Conservation (phyloP, 2,329 filamentous ascomycete species). For the Talaromyces sp. region DNA sequence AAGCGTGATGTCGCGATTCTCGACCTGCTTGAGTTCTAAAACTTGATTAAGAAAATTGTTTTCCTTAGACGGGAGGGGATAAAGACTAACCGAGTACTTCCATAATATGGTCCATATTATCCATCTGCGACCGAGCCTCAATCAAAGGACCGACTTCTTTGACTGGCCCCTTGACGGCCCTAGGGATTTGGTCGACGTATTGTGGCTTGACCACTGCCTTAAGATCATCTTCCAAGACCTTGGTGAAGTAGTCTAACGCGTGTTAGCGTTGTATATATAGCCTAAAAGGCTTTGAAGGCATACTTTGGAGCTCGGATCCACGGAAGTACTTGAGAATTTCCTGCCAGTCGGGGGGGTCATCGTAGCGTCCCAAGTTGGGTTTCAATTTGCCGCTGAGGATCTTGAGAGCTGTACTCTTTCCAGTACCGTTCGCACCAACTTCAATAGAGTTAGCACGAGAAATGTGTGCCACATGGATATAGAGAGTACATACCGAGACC, state of each 20-base stretch:
- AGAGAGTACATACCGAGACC: slow-evolving; percentile 51
- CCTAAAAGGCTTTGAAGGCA: slow-evolving; percentile 25
- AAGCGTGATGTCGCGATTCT: slow-evolving; percentile 81
- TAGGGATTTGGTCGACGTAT: slow-evolving; percentile 97
- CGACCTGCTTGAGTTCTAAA: slow-evolving; percentile 75
- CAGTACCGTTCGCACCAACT: slow-evolving; percentile 99
- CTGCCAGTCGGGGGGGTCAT: slow-evolving; percentile 98
- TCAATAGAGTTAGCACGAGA: neutral
- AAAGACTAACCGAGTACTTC: slow-evolving; percentile 59
- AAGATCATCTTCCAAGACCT: slow-evolving; percentile 91
- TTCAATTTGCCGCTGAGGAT: slow-evolving; percentile 98
- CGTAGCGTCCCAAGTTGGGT: slow-evolving; percentile 90
- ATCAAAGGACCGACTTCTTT: slow-evolving; percentile 77
- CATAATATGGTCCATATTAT: slow-evolving; percentile 74
- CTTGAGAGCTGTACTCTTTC: slow-evolving; percentile 99
- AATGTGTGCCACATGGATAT: neutral
- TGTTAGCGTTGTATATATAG: slow-evolving; percentile 14
- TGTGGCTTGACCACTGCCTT: slow-evolving; percentile 99
- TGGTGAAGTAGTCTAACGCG: slow-evolving; percentile 86
- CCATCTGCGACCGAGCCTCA: slow-evolving; percentile 67
- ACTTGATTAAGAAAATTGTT: slow-evolving; percentile 13
- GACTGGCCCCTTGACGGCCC: slow-evolving; percentile 75
- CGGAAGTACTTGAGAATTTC: slow-evolving; percentile 98
- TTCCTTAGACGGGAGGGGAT: neutral
- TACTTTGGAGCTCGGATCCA: slow-evolving; percentile 94